Percentiles rank a stretch among this genome's conserved stretches.
phyloP scores from a whole-genome alignment of 768 basidiomycete genomes.

The Chlorophyllum brunneum region DNA sequence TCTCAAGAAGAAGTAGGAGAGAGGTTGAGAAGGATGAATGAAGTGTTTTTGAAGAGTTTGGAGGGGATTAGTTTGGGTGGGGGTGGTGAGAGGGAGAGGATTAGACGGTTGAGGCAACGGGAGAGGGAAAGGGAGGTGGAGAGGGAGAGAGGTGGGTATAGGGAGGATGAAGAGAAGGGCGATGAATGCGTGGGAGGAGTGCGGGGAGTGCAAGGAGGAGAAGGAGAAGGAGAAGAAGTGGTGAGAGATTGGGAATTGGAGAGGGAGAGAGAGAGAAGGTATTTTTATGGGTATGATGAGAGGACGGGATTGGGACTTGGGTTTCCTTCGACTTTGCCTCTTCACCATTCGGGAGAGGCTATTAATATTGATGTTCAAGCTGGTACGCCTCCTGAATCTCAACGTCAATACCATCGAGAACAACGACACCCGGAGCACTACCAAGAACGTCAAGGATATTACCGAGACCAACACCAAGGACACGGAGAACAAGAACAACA shows the following conservation, averaged over 20 bases:
- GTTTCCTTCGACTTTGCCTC: not conserved
- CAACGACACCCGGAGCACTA: not conserved
- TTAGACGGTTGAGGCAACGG: constrained; percentile 19
- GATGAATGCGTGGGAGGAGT: constrained; percentile 6
- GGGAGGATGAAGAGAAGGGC: constrained; percentile 14
- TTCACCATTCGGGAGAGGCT: not conserved
- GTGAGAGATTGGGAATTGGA: constrained; percentile 4
- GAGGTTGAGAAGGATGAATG: constrained; percentile 61
- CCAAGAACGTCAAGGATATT: not conserved
- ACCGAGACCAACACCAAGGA: no score
- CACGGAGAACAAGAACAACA: no score
- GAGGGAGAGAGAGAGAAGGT: constrained; percentile 5
- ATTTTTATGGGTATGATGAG: constrained; percentile 5
- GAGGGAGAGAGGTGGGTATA: constrained; percentile 11
- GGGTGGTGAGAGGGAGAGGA: constrained; percentile 11
- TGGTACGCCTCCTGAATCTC: not conserved
- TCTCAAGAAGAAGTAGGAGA: constrained; percentile 64
- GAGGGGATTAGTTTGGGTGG: constrained; percentile 48
- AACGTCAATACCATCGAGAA: not conserved
- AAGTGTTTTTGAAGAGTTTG: constrained; percentile 59
- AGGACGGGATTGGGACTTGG: not conserved
- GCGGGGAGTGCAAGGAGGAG: constrained; percentile 2
- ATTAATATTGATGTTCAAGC: not conserved
- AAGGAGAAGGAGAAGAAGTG: constrained; percentile 10
- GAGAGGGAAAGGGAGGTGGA: constrained; percentile 18